Conservation (phyloP, 2,329 filamentous ascomycete genomes). For the Coniochaeta sp. region DNA sequence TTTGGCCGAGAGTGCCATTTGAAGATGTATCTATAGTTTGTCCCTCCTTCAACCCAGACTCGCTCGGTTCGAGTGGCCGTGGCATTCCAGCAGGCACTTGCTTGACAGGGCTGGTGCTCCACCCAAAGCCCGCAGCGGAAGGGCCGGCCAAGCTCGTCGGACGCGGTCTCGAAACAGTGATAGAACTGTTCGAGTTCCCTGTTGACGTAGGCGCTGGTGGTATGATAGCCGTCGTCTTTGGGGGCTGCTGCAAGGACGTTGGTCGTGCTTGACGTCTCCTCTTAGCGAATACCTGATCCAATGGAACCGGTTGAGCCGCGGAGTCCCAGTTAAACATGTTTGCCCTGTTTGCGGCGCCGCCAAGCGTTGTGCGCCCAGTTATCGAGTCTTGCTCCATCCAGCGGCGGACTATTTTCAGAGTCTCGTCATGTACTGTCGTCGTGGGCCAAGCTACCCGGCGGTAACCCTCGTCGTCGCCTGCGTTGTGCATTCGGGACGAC, state of each 20-base stretch:
- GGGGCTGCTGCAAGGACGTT: conserved; percentile 14
- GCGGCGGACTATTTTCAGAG: conserved; percentile 49
- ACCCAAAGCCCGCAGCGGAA: conserved; percentile 13
- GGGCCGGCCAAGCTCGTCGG: conserved; percentile 9
- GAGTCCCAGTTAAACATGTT: conserved; percentile 57
- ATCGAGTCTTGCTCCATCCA: conserved; percentile 62
- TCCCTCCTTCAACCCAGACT: not conserved
- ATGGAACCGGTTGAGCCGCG: conserved; percentile 38
- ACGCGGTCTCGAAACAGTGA: conserved; percentile 6
- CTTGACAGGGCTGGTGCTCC: conserved; percentile 10
- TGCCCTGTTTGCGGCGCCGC: conserved; percentile 32
- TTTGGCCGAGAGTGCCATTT: not conserved
- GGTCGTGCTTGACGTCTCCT: conserved; percentile 19
- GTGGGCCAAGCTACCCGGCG: conserved; percentile 47
- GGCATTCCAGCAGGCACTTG: not conserved
- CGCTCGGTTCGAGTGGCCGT: not conserved
- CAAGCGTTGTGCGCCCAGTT: conserved; percentile 39
- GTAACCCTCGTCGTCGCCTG: conserved; percentile 52
- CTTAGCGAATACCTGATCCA: conserved; percentile 35
- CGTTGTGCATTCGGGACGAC: conserved; percentile 47
- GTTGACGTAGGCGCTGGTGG: conserved; percentile 2
- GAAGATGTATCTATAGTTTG: not conserved
- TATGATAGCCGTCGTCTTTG: not conserved
- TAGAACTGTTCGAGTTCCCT: not conserved
- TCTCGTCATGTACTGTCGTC: conserved; percentile 46